These are phyloP conservation scores for Pyracantha coccinea DNA, from an alignment of 331 rosid genomes.

Conservation along the genomic window DNA sequence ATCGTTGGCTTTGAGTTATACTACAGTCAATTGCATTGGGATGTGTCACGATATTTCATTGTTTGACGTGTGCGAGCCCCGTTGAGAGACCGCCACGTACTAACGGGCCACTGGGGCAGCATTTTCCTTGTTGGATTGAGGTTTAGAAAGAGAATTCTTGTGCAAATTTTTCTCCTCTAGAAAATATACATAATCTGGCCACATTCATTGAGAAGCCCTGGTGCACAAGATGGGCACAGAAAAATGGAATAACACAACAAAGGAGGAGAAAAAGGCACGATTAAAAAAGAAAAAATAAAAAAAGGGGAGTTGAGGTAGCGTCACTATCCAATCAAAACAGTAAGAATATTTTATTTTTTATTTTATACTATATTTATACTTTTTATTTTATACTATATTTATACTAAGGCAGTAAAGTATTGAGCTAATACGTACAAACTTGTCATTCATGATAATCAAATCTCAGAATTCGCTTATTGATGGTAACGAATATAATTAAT, in stretches of 20 bases:
- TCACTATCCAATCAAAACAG: constrained; percentile 26
- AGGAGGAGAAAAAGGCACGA: constrained; percentile 12
- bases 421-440: too few species aligned
- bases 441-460: too few species aligned
- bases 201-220: neutral
- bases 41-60: neutral
- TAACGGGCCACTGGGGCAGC: too few species aligned
- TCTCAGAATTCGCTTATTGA: too few species aligned
- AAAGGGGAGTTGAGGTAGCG: constrained; percentile 38
- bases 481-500: too few species aligned
- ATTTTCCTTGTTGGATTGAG: neutral
- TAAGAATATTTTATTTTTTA: neutral
- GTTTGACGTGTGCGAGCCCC: too few species aligned
- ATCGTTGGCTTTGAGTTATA: neutral
- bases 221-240: neutral
- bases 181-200: neutral
- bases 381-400: neutral
- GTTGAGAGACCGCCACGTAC: neutral
- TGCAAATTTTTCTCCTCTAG: too few species aligned
- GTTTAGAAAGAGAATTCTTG: too few species aligned
- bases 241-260: neutral
- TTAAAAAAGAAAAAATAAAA: neutral
- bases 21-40: neutral
- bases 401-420: too few species aligned
- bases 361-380: too few species aligned